A percentile compares a stretch with the other conserved stretches of the same genome.
These are phyloP conservation scores for Sporothrix euskadiensis DNA, from an alignment of 2,329 filamentous ascomycete genomes.

Conservation along the genomic window DNA sequence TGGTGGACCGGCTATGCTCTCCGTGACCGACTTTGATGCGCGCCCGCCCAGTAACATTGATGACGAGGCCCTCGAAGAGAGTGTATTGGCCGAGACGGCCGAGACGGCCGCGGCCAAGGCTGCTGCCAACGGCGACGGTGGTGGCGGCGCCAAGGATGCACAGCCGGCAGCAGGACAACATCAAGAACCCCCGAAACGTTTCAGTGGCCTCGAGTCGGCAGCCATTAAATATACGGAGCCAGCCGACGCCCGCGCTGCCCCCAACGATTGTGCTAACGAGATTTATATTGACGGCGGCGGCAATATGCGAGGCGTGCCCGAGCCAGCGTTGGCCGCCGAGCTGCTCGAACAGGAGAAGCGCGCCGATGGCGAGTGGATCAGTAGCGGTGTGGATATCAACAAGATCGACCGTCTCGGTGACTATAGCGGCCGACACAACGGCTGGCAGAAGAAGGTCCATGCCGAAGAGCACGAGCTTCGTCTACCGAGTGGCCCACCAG, in stretches of 20 bases:
- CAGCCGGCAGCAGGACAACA: not conserved
- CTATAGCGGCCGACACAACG: not conserved
- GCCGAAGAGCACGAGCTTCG: not conserved
- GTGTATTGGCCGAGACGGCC: conserved; percentile 28
- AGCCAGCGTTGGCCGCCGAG: not conserved
- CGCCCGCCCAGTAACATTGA: conserved; percentile 51
- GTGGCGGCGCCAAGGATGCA: not conserved
- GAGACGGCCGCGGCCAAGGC: not conserved
- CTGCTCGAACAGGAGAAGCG: conserved; percentile 8
- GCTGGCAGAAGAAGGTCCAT: not conserved
- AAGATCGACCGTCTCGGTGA: not conserved
- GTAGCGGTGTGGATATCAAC: not conserved
- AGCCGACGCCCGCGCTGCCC: not conserved
- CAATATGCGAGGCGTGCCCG: conserved; percentile 17
- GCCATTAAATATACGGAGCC: not conserved
- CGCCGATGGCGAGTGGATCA: not conserved
- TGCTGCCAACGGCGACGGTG: not conserved
- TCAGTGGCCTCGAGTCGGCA: not conserved
- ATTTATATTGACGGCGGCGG: conserved; percentile 5
- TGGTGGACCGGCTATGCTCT: conserved; percentile 49
- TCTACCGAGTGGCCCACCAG: not conserved
- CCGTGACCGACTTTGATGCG: conserved; percentile 50
- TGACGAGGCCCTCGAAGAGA: conserved; percentile 47
- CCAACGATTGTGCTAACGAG: not conserved
- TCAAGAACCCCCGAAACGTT: not conserved